Evolutionary conservation across 179 eudicot genomes (phyloP), one percentile per base, ranked within the genome.

Genomic region (Amaranthus tricolor): DNA sequence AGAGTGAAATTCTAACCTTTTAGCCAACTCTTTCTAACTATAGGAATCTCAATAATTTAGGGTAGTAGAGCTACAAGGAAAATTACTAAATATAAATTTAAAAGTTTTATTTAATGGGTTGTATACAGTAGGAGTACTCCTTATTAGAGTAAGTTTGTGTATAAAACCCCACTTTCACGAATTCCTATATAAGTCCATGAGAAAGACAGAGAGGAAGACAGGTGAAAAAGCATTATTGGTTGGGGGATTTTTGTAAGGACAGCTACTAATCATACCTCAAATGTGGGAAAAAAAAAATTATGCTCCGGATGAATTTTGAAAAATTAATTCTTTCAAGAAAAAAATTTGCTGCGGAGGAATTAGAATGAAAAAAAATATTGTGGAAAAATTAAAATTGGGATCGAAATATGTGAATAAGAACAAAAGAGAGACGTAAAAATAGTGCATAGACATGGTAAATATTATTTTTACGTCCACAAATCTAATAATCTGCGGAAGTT

Each of bases 161-260:
- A 17, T 61, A 17, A 17, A 31, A 44, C 58, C 56, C 11, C 58
- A 20, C 70, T 62, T 68, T 62, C 82, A 75, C 13, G 66, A 63
- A 63, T 61, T 69, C 15, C 72, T 24, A 69, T 5, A 31, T 20
- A 48, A 71, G 54, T 60, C 50, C 70, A 67, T 55, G 59, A 72
- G 6, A 19, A 55, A 20, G 40, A 65, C 52, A 51, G 20, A 69
- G 45, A 53, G 60, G 15, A 2, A 20, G 43, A 68, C 60, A 65
- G 64, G 74, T 53, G 62, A 69, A 61, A 45, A 66, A 66, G 61
- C 47, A 59, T 68, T 53, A 74, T 79, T 67, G 82, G 82, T 69
- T 74, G 61, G 68, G 15, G 50, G 58, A 73, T 67, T 19, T 52
- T 52, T 17, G 72, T n/a, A 4, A 50, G 60, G 65, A 62, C 58